Percentiles rank a stretch among this genome's conserved stretches.
These are phyloP conservation scores for Vitis labrusca DNA, from an alignment of 164 flowering plant genomes.

Conservation along the genomic window DNA sequence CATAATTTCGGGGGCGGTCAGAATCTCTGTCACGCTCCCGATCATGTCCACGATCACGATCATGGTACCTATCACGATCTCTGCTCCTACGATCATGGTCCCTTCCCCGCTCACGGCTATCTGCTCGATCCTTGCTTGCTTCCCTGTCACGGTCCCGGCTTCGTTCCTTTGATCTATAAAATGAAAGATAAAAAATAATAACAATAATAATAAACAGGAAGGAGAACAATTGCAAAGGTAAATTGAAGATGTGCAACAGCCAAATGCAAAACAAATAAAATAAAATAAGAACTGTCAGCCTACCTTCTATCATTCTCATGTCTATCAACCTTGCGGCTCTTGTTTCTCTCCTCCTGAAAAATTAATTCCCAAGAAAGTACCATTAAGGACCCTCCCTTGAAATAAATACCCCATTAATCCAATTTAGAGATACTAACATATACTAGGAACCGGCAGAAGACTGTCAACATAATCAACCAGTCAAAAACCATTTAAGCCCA, in stretches of 20 bases:
- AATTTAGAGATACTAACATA: background rate
- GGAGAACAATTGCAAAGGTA: background rate
- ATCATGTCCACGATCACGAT: slow-evolving; percentile 61
- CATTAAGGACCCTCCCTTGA: slow-evolving; percentile 11
- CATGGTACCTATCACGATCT: slow-evolving; percentile 70
- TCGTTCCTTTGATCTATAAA: slow-evolving; percentile 71
- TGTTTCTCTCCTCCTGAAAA: slow-evolving; percentile 85
- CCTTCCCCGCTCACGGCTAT: slow-evolving; percentile 57
- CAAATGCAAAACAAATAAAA: background rate
- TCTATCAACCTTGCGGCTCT: slow-evolving; percentile 58
- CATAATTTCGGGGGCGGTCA: slow-evolving; percentile 61
- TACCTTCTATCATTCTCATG: slow-evolving; percentile 76
- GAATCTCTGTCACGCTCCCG: slow-evolving; percentile 63
- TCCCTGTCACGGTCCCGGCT: slow-evolving; percentile 69
- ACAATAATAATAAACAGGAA: background rate
- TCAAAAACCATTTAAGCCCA: no score
- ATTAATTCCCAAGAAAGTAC: slow-evolving; percentile 14
- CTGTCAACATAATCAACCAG: no score
- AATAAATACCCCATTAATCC: background rate
- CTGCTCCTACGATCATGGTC: slow-evolving; percentile 60
- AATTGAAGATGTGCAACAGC: background rate
- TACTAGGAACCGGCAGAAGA: background rate
- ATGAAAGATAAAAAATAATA: background rate
- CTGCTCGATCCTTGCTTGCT: slow-evolving; percentile 47
- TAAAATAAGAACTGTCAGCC: background rate